A percentile compares a stretch with the other conserved stretches of the same genome.
Conservation (phyloP, 768 basidiomycete genomes). For the Tulasnella sp. region DNA sequence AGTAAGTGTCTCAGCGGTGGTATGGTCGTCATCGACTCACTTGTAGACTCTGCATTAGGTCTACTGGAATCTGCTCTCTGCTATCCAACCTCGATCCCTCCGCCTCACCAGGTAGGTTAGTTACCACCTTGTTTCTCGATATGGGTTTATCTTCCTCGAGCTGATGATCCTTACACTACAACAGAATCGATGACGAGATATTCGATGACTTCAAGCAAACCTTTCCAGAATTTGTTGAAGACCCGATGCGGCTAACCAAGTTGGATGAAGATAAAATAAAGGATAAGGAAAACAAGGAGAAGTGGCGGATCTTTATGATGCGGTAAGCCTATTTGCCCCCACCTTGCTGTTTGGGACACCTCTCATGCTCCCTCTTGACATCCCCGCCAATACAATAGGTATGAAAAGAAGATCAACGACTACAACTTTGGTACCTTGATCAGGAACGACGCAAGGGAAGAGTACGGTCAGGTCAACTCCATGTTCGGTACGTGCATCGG, state of each 20-base stretch:
- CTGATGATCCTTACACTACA: background rate
- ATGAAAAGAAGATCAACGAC: constrained; percentile 82
- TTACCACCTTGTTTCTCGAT: background rate
- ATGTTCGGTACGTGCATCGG: constrained; percentile 60
- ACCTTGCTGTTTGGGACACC: too few species aligned
- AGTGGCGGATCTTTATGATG: constrained; percentile 82
- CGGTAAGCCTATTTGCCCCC: constrained; percentile 33
- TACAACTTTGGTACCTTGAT: constrained; percentile 96
- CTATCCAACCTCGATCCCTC: constrained; percentile 61
- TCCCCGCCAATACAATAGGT: too few species aligned
- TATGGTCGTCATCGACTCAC: background rate
- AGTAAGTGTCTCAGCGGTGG: constrained; percentile 34
- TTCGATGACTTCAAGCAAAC: constrained; percentile 55
- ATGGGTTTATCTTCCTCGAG: background rate
- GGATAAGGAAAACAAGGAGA: constrained; percentile 69
- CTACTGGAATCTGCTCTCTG: constrained; percentile 87
- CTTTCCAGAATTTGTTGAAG: constrained; percentile 63
- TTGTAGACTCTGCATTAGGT: constrained; percentile 39
- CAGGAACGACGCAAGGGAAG: constrained; percentile 59
- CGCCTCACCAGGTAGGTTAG: constrained; percentile 61
- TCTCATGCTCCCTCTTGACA: constrained; percentile 5
- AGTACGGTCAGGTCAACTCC: constrained; percentile 85
- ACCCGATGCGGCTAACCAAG: constrained; percentile 33
- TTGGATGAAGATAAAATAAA: constrained; percentile 93
- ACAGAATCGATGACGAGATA: constrained; percentile 83